Conservation (phyloP, 192 early-diverging fungal genomes). For the Coemansia sp. region DNA sequence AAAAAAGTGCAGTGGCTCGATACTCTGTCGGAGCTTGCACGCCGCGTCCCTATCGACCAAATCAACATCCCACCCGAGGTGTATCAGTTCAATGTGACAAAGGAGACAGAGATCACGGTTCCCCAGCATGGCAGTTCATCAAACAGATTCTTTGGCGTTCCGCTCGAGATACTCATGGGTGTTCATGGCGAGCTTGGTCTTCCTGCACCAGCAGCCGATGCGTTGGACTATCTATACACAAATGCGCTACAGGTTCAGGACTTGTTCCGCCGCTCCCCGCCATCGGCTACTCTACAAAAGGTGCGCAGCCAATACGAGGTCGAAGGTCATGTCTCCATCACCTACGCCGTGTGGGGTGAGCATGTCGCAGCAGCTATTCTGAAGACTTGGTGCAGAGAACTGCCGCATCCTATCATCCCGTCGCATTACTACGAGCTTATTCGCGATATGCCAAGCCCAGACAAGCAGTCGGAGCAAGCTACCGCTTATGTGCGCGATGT, state of each 20-base stretch:
- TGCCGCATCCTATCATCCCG: conserved; percentile 76
- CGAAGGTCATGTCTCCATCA: conserved; percentile 53
- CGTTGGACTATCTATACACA: conserved; percentile 66
- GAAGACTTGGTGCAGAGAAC: conserved; percentile 81
- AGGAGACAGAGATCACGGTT: conserved; percentile 39
- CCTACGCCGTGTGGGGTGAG: conserved; percentile 67
- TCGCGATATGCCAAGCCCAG: conserved; percentile 52
- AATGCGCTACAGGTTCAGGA: conserved; percentile 78
- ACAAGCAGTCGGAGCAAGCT: conserved; percentile 32
- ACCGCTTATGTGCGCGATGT: conserved; percentile 39
- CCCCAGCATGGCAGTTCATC: conserved; percentile 41
- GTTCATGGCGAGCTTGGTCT: conserved; percentile 69
- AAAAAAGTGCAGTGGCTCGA: conserved; percentile 81
- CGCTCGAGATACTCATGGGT: conserved; percentile 75
- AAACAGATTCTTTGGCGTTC: conserved; percentile 72
- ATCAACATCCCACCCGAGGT: conserved; percentile 71
- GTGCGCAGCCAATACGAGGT: conserved; percentile 55
- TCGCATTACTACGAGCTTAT: conserved; percentile 61
- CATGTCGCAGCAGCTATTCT: conserved; percentile 80
- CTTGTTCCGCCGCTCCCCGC: conserved; percentile 84
- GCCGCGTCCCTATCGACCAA: conserved; percentile 67
- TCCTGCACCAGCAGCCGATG: conserved; percentile 72
- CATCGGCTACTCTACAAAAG: conserved; percentile 63
- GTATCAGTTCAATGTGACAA: conserved; percentile 52
- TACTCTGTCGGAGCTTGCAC: conserved; percentile 66